Evolutionary conservation across 75 land plant species (phyloP).

Genomic region (Pinus taeda): DNA sequence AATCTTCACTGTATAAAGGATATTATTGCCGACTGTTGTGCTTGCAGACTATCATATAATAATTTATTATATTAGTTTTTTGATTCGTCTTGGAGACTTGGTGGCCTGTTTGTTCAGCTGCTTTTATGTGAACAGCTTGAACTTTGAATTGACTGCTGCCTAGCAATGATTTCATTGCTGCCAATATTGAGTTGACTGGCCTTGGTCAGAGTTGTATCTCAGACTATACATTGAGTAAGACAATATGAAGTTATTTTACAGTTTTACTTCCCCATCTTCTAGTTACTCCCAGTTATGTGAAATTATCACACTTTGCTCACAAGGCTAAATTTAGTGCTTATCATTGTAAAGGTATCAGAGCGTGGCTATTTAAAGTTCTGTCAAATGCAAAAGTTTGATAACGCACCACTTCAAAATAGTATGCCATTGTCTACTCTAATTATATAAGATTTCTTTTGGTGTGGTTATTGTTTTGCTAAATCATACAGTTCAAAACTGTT

Average conservation of each 20-base stretch:
- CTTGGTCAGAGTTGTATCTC: background rate
- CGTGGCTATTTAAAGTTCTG: too few species aligned
- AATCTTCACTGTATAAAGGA: background rate
- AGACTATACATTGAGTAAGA: background rate
- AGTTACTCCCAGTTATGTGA: too few species aligned
- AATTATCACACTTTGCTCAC: too few species aligned
- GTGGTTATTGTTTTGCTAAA: too few species aligned
- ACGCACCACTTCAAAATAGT: too few species aligned
- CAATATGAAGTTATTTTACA: background rate
- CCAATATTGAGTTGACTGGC: background rate
- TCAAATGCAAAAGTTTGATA: too few species aligned
- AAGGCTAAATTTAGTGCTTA: too few species aligned
- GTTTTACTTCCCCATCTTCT: too few species aligned
- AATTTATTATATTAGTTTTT: background rate
- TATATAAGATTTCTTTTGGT: too few species aligned
- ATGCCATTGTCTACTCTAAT: too few species aligned
- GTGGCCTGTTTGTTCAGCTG: background rate
- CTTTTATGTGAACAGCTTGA: background rate
- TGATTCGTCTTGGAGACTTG: background rate
- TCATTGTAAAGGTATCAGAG: too few species aligned
- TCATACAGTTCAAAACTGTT: background rate
- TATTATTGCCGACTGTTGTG: background rate
- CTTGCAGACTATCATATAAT: too few species aligned
- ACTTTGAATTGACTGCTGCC: background rate
- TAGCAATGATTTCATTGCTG: background rate